Evolutionary conservation across 371 early-diverging fungal species (phyloP), one percentile per base, ranked within the genome.

Genomic region (Rhizopus microsporus): DNA sequence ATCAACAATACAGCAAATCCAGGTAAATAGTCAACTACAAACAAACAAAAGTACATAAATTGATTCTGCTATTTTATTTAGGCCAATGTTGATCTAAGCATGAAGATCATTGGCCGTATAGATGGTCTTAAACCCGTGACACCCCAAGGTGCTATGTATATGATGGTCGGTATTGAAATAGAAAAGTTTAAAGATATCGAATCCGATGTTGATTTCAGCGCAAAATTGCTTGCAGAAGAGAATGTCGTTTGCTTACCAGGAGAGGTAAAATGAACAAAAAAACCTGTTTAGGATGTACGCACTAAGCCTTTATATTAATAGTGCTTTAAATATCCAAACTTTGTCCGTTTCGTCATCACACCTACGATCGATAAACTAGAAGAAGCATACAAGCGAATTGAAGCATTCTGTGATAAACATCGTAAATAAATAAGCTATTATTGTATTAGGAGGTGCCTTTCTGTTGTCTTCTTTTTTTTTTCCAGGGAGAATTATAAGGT

Each of bases 131-230:
- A 73, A 12, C 87, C 90, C 42, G 84, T 95, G 17, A 69, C 82
- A 8, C 94, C 96, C 17, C 92, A 94, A 75, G 96, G 95, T 47
- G 94, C 95, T 50, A 94, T 95, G 95, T 95, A 93, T 69, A 82
- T 93, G 77, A 95, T 95, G 96, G 87, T 92, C 29, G 85, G 87
- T 31, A 83, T 94, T 53, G 71, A 92, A 51, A 47, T 86, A 15
- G 70, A 70, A n/a, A 68, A 85, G 56, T 94, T 95, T 70, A 80
- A 81, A 58, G 89, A 82, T 47, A 87, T 95, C 50, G 55, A 63
- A 2, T 80, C 87, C 47, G 95, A 93, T 61, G 82, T 91, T 29
- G 87, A 91, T 39, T 94, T 94, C 60, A 87, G 88, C 45, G 88
- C 89, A 62, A 88, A 88, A 69, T 81, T 95, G 51, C 78, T 89